Percentiles rank a stretch among this genome's conserved stretches.
phyloP scores from a whole-genome alignment of 1,139 yeast genomes.

The Hansenula anomala region DNA sequence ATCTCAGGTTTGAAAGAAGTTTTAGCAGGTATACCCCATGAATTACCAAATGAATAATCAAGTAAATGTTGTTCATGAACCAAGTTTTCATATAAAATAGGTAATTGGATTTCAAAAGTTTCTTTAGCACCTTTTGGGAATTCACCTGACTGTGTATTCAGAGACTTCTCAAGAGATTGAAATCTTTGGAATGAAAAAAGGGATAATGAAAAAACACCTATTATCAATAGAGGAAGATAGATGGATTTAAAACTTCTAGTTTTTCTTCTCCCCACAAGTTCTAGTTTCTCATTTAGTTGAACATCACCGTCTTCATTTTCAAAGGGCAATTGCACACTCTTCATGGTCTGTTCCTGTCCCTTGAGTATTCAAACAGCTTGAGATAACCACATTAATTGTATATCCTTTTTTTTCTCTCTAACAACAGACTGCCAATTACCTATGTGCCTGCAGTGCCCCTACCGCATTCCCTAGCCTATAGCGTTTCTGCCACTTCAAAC shows the following conservation, averaged over 20 bases:
- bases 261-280: neutral
- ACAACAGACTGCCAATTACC: neutral
- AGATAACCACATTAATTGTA: too few species aligned
- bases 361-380: too few species aligned
- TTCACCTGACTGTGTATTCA: too few species aligned
- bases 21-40: conserved; percentile 53
- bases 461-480: conserved; percentile 3
- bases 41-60: conserved; percentile 46
- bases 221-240: neutral
- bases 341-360: too few species aligned
- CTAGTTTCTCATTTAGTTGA: neutral
- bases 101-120: conserved; percentile 19
- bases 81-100: conserved; percentile 30
- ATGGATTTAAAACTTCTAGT: too few species aligned
- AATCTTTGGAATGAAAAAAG: neutral
- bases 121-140: conserved; percentile 8
- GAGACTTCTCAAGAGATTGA: too few species aligned
- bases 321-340: too few species aligned
- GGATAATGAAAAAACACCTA: neutral
- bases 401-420: too few species aligned
- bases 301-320: neutral
- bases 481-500: neutral
- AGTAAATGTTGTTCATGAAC: conserved; percentile 38
- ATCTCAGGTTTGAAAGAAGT: conserved; percentile 37
- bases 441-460: conserved; percentile 2